These are phyloP conservation scores for Gyromitra esculenta DNA, from an alignment of 2,329 filamentous ascomycete genomes.

Conservation along the genomic window DNA sequence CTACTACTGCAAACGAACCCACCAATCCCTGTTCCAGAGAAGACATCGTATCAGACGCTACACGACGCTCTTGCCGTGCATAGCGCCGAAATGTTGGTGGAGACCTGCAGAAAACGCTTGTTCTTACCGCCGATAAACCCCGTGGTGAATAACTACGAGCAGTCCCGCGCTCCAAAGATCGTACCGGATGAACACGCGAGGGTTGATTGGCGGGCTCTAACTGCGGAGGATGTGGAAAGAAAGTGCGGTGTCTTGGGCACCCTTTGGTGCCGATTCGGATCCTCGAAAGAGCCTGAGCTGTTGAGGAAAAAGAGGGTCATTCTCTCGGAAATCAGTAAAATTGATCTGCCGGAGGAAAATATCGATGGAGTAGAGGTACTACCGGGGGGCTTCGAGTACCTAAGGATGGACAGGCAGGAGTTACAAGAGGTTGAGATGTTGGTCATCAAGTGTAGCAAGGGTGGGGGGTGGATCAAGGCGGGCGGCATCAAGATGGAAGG, in stretches of 20 bases:
- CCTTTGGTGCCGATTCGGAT: slow-evolving; percentile 52
- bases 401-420: slow-evolving; percentile 18
- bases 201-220: slow-evolving; percentile 36
- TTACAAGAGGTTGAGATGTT: slow-evolving; percentile 36
- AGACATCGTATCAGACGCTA: slow-evolving; percentile 65
- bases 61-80: slow-evolving; percentile 68
- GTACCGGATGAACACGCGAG: slow-evolving; percentile 66
- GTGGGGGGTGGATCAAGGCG: slow-evolving; percentile 54
- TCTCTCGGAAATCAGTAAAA: slow-evolving; percentile 40
- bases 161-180: slow-evolving; percentile 76
- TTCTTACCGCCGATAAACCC: slow-evolving; percentile 72
- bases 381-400: slow-evolving; percentile 51
- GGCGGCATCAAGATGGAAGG: slow-evolving; percentile 55
- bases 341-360: slow-evolving; percentile 25
- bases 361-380: slow-evolving; percentile 22
- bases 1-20: slow-evolving; percentile 73
- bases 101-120: slow-evolving; percentile 70
- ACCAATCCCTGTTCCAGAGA: slow-evolving; percentile 63
- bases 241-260: slow-evolving; percentile 45
- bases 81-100: slow-evolving; percentile 77
- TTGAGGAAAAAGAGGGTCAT: slow-evolving; percentile 42
- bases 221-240: slow-evolving; percentile 47
- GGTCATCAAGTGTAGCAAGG: slow-evolving; percentile 47
- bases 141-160: slow-evolving; percentile 56
- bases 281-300: slow-evolving; percentile 37